Evolutionary conservation across 805 yeast genomes (phyloP).

Genomic region (Suhomyces pyralidae): DNA sequence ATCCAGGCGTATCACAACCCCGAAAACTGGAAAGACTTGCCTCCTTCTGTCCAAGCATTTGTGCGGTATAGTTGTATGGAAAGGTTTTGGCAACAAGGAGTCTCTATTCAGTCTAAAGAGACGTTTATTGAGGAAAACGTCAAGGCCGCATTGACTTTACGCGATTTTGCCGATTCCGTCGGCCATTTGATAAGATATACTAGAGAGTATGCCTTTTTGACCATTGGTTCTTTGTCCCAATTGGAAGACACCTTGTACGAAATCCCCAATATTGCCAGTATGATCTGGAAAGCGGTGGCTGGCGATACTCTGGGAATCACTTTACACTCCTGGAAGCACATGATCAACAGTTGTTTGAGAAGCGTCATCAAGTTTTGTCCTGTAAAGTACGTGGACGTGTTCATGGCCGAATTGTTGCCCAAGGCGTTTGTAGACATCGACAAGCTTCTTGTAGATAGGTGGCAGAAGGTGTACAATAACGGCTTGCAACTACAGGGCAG

Average conservation of each 20-base stretch:
- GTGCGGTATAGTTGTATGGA: slow-evolving; percentile 88
- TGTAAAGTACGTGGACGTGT: slow-evolving; percentile 55
- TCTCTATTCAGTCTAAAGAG: slow-evolving; percentile 89
- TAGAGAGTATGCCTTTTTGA: slow-evolving; percentile 89
- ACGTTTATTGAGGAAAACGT: slow-evolving; percentile 92
- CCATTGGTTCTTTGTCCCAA: slow-evolving; percentile 85
- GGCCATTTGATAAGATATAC: slow-evolving; percentile 96
- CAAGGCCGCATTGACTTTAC: slow-evolving; percentile 85
- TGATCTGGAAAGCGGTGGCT: slow-evolving; percentile 83
- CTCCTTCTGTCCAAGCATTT: slow-evolving; percentile 86
- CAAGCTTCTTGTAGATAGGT: slow-evolving; percentile 63
- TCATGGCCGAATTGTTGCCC: slow-evolving; percentile 78
- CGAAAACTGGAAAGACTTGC: slow-evolving; percentile 82
- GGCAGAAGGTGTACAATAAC: slow-evolving; percentile 65
- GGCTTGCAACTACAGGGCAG: slow-evolving; percentile 57
- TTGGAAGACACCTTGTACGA: slow-evolving; percentile 86
- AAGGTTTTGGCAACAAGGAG: slow-evolving; percentile 98
- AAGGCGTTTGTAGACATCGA: slow-evolving; percentile 71
- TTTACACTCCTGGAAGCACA: slow-evolving; percentile 94
- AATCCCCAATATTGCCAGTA: slow-evolving; percentile 73
- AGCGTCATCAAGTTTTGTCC: slow-evolving; percentile 91
- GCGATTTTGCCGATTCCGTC: slow-evolving; percentile 97
- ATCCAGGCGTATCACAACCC: slow-evolving; percentile 95
- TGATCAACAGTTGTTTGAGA: slow-evolving; percentile 84
- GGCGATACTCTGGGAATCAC: slow-evolving; percentile 85